These are phyloP conservation scores for Fusarium torulosum DNA, from an alignment of 2,329 filamentous ascomycete species.

Conservation along the genomic window DNA sequence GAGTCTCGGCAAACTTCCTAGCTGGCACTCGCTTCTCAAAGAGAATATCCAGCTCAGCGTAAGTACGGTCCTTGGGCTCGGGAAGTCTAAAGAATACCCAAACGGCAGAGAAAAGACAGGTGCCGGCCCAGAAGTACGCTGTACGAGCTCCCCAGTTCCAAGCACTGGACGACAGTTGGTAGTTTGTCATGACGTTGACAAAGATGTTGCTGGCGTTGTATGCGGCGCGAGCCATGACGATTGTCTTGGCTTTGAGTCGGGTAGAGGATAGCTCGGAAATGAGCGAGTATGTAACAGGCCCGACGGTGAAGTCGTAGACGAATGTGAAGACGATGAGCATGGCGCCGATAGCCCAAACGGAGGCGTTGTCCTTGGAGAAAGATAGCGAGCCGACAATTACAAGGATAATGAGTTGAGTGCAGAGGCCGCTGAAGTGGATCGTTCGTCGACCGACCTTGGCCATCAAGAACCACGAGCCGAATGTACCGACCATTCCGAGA, in stretches of 20 bases:
- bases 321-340: conserved; percentile 66
- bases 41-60: conserved; percentile 59
- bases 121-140: conserved; percentile 62
- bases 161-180: conserved; percentile 60
- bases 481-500: conserved; percentile 64
- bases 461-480: conserved; percentile 65
- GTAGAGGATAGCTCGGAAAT: conserved; percentile 66
- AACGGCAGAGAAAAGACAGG: conserved; percentile 60
- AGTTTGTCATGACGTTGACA: conserved; percentile 63
- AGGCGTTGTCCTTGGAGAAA: conserved; percentile 51
- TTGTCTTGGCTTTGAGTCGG: conserved; percentile 66
- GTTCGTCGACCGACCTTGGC: conserved; percentile 62
- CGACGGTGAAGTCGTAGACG: conserved; percentile 67
- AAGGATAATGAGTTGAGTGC: conserved; percentile 56
- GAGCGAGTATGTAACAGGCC: conserved; percentile 66
- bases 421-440: conserved; percentile 62
- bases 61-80: conserved; percentile 64
- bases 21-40: conserved; percentile 57
- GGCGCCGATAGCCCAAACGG: conserved; percentile 59
- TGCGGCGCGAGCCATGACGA: conserved; percentile 61
- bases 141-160: conserved; percentile 63
- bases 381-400: conserved; percentile 57
- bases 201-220: conserved; percentile 64
- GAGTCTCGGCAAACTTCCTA: conserved; percentile 56
- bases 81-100: conserved; percentile 66